A percentile compares a stretch with the other conserved stretches of the same genome.
phyloP scores from a whole-genome alignment of 768 basidiomycete species.

The Hypsizygus marmoreus region DNA sequence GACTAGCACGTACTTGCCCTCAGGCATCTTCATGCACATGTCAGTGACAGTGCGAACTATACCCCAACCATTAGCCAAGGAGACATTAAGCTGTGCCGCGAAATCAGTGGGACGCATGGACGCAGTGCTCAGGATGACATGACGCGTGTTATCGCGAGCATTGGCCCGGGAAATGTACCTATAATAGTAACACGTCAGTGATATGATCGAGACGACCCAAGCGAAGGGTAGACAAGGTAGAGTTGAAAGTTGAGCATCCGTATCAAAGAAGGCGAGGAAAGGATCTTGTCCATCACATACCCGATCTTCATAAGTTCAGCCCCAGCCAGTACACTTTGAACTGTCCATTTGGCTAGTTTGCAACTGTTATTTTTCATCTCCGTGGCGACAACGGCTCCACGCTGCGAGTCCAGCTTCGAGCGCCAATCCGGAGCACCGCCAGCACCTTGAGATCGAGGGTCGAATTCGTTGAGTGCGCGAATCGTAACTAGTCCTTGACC shows the following conservation, averaged over 20 bases:
- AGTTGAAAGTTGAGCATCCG: background rate
- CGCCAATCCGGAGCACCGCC: conserved; percentile 99
- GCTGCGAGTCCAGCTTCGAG: conserved; percentile 92
- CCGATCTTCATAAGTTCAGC: conserved; percentile 98
- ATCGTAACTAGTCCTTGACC: conserved; percentile 86
- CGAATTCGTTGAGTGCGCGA: conserved; percentile 96
- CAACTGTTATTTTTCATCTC: conserved; percentile 99
- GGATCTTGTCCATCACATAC: conserved; percentile 44
- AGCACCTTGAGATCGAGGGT: conserved; percentile 83
- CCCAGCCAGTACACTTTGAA: conserved; percentile 92
- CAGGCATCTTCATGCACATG: conserved; percentile 93
- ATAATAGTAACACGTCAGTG: conserved; percentile 9
- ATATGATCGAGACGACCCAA: conserved; percentile 8
- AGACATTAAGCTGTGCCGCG: conserved; percentile 92
- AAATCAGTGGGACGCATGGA: conserved; percentile 95
- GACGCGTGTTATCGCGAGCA: conserved; percentile 92
- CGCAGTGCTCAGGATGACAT: conserved; percentile 93
- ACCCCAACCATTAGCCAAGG: conserved; percentile 96
- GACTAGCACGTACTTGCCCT: conserved; percentile 96
- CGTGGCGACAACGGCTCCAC: conserved; percentile 96
- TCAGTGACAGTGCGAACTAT: conserved; percentile 96
- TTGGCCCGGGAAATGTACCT: conserved; percentile 95
- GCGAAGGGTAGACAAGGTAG: background rate
- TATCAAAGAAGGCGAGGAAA: conserved; percentile 2
- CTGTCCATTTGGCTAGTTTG: conserved; percentile 97